phyloP scores from a whole-genome alignment of 257 asterid genomes.

The Jasminum sambac region DNA sequence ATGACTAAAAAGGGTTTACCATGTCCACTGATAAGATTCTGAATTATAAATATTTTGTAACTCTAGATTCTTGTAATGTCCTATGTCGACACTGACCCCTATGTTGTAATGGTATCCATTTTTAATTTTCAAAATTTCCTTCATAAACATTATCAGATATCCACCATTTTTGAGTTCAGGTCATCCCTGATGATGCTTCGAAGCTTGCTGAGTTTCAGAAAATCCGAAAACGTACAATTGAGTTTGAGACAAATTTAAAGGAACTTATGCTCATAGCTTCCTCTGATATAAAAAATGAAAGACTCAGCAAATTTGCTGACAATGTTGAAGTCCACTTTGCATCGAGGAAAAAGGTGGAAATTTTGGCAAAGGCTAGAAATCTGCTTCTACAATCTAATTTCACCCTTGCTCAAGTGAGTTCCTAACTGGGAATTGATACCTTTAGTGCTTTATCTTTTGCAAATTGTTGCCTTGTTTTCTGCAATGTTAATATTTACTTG shows the following conservation, averaged over 20 bases:
- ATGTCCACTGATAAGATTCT: background rate
- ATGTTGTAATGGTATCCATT: background rate
- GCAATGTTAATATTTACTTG: background rate
- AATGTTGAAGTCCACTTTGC: constrained; percentile 97
- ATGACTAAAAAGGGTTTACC: background rate
- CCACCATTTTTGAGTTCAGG: constrained; percentile 47
- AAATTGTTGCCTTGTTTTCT: background rate
- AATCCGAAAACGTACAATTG: constrained; percentile 66
- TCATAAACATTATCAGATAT: constrained; percentile 12
- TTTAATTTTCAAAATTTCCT: background rate
- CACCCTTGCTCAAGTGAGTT: constrained; percentile 76
- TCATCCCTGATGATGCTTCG: constrained; percentile 95
- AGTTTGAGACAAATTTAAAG: constrained; percentile 72
- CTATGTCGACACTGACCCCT: background rate
- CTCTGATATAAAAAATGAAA: constrained; percentile 67
- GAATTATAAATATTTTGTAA: background rate
- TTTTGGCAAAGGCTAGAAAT: constrained; percentile 81
- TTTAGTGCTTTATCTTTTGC: constrained; percentile 5
- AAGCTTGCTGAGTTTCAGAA: constrained; percentile 88
- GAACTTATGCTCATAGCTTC: constrained; percentile 73
- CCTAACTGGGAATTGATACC: constrained; percentile 10
- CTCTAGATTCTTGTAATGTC: background rate
- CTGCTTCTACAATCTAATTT: constrained; percentile 73
- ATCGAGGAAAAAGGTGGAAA: constrained; percentile 78
- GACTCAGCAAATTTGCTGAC: constrained; percentile 74